Conservation (phyloP, 345 rosid species). For the Salix suchowensis region DNA sequence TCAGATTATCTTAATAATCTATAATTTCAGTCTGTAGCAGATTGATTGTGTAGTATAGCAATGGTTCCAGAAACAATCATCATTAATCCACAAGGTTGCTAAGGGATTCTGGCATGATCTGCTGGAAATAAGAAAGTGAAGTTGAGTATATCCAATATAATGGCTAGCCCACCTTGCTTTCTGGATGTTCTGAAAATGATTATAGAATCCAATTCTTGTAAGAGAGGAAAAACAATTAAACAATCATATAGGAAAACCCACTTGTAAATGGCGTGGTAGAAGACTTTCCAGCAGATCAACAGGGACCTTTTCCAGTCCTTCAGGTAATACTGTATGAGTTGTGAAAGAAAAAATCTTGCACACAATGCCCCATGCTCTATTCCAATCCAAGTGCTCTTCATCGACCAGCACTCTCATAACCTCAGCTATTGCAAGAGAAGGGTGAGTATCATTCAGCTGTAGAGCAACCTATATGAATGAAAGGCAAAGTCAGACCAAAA, state of each 20-base stretch:
- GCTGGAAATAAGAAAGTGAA: too few relatives aligned
- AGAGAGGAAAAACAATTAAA: not conserved
- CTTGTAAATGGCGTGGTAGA: constrained; percentile 51
- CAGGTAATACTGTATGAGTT: constrained; percentile 39
- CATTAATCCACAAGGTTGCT: too few relatives aligned
- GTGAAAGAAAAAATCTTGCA: constrained; percentile 43
- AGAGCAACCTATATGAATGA: constrained; percentile 36
- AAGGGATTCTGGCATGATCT: too few relatives aligned
- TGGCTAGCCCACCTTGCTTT: not conserved
- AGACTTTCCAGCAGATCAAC: constrained; percentile 42
- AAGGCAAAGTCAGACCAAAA: not conserved
- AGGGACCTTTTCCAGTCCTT: constrained; percentile 43
- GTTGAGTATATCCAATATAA: too few relatives aligned
- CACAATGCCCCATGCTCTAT: constrained; percentile 35
- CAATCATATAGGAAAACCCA: constrained; percentile 11
- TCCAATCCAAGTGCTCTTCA: constrained; percentile 42
- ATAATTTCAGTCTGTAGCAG: too few relatives aligned
- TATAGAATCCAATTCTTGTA: not conserved
- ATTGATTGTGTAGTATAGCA: too few relatives aligned
- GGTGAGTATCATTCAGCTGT: constrained; percentile 51
- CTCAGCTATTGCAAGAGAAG: constrained; percentile 43
- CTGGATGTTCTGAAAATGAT: not conserved
- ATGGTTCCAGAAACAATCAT: too few relatives aligned
- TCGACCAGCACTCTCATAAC: constrained; percentile 45
- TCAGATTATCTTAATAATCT: too few relatives aligned